Evolutionary conservation across 352 stramenopile species (phyloP), one percentile per base, ranked within the genome.

Genomic region (Pythium aphanidermatum): DNA sequence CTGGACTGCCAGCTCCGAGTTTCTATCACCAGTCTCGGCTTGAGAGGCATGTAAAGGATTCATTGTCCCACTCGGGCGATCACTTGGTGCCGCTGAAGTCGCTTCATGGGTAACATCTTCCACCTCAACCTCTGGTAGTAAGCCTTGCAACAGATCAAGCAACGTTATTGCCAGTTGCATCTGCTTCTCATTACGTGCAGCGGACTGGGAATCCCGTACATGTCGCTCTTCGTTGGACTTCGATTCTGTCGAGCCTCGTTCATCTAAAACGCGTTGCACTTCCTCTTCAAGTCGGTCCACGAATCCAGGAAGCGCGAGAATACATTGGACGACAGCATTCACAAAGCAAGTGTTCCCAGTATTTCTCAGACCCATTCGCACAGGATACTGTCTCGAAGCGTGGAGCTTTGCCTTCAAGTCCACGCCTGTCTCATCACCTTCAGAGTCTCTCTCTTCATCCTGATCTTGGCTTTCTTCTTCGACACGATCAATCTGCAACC

Each of bases 331-430:
- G 12, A 86, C 70, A n/a, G 78, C 70, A 46, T 83, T 88, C 24
- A 83, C 60, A 57, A 90, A 90, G 63, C 78, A 91, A 39, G 70
- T 70, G 34, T 91, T 88, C 47, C 74, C 74, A 44, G 53, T 68
- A 53, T 91, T 91, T n/a, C 56, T 40, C 1, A 90, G 63, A 8
- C 74, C 74, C 1, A 50, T 46, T 32, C 65, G 63, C 20, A n/a
- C 14, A 5, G n/a, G n/a, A n/a, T n/a, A n/a, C n/a, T n/a, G n/a
- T n/a, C n/a, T n/a, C n/a, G n/a, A n/a, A n/a, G n/a, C n/a, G n/a
- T n/a, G n/a, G n/a, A n/a, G n/a, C n/a, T n/a, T n/a, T n/a, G n/a
- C n/a, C n/a, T n/a, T n/a, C n/a, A n/a, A n/a, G n/a, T n/a, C n/a
- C n/a, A n/a, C n/a, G n/a, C n/a, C n/a, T n/a, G n/a, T n/a, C n/a